Percentiles rank a stretch among this genome's conserved stretches.
Conservation (phyloP, 1,284 basidiomycete genomes). For the Grifola frondosa region DNA sequence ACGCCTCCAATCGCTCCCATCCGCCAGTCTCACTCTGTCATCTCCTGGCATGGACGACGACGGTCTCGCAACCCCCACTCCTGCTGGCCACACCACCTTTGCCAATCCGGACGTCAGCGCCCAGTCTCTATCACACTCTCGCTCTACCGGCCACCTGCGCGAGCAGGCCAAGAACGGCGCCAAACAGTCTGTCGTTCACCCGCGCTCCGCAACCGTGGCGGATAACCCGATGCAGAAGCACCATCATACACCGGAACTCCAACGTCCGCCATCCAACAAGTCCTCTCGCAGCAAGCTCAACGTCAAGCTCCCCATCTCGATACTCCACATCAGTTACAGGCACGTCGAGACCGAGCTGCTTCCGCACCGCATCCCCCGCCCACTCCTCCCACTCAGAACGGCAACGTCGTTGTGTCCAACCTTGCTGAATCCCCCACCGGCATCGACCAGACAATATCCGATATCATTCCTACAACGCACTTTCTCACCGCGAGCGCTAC, state of each 20-base stretch:
- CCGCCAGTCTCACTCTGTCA: not conserved
- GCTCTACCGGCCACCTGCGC: slow-evolving; percentile 41
- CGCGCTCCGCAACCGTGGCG: slow-evolving; percentile 22
- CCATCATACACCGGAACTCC: slow-evolving; percentile 16
- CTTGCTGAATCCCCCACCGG: slow-evolving; percentile 53
- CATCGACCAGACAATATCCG: slow-evolving; percentile 25
- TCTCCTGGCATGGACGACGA: slow-evolving; percentile 24
- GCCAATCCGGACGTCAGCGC: slow-evolving; percentile 14
- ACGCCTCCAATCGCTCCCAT: slow-evolving; percentile 21
- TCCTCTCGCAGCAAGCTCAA: slow-evolving; percentile 26
- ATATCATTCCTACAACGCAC: slow-evolving; percentile 22
- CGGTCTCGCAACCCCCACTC: slow-evolving; percentile 32
- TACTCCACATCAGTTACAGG: slow-evolving; percentile 6
- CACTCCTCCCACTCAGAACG: slow-evolving; percentile 23
- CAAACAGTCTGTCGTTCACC: slow-evolving; percentile 12
- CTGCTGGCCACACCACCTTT: slow-evolving; percentile 27
- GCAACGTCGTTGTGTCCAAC: slow-evolving; percentile 27
- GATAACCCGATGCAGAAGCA: slow-evolving; percentile 10
- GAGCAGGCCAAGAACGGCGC: slow-evolving; percentile 24
- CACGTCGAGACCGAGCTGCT: slow-evolving; percentile 22
- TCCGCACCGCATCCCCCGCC: slow-evolving; percentile 27
- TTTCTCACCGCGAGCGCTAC: slow-evolving; percentile 23
- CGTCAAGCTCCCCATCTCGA: slow-evolving; percentile 21
- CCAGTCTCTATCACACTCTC: slow-evolving; percentile 36
- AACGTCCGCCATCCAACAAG: slow-evolving; percentile 24